Conservation (phyloP, 257 asterid genomes). For the Forsythia viridissima region DNA sequence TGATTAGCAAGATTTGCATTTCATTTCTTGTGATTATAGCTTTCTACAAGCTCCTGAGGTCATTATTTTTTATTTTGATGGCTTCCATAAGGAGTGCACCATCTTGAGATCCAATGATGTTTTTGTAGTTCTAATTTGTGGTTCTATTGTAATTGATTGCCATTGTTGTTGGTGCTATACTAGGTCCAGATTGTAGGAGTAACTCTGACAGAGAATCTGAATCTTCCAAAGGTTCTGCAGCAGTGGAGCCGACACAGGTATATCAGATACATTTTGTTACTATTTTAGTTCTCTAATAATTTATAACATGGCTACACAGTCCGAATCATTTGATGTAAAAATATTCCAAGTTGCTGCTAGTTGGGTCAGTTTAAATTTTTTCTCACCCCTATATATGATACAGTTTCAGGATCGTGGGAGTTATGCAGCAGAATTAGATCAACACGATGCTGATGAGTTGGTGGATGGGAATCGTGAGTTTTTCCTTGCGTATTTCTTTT, state of each 20-base stretch:
- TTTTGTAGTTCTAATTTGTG: neutral
- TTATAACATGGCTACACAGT: neutral
- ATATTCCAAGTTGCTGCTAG: neutral
- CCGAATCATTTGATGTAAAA: neutral
- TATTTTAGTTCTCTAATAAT: neutral
- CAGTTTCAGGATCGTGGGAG: slow-evolving; percentile 45
- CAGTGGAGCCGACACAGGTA: slow-evolving; percentile 39
- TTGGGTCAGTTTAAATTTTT: neutral
- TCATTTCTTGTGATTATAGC: neutral
- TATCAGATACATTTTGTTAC: neutral
- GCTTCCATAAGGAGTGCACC: too few species aligned
- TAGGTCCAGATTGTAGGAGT: slow-evolving; percentile 45
- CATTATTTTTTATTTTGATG: neutral
- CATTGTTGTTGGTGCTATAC: neutral
- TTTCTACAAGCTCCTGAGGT: neutral
- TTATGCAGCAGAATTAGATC: slow-evolving; percentile 36
- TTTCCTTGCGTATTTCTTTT: slow-evolving; percentile 1
- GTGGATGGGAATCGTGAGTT: slow-evolving; percentile 60
- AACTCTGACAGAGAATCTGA: slow-evolving; percentile 52
- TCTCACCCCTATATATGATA: neutral
- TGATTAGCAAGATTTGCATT: neutral
- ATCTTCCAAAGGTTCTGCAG: slow-evolving; percentile 41
- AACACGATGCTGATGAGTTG: slow-evolving; percentile 37
- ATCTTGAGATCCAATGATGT: neutral
- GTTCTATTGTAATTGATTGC: neutral